A percentile compares a stretch with the other conserved stretches of the same genome.
Conservation (phyloP, 129 eudicot species). For the Dittrichia graveolens region DNA sequence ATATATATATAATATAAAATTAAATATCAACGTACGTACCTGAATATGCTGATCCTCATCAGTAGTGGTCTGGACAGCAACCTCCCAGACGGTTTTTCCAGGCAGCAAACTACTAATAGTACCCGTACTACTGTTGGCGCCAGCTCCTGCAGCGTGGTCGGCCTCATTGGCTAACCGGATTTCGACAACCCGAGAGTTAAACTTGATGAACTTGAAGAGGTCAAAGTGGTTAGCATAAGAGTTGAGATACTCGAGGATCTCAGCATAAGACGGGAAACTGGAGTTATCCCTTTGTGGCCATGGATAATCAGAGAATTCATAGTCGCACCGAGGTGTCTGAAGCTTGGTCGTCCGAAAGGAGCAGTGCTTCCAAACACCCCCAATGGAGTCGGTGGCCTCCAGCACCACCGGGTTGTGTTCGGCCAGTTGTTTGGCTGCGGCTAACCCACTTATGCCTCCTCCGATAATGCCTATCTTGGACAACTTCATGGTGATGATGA, state of each 20-base stretch:
- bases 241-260: conserved; percentile 70
- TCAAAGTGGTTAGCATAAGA: conserved; percentile 80
- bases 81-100: conserved; percentile 77
- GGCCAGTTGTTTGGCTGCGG: conserved; percentile 89
- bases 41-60: conserved; percentile 38
- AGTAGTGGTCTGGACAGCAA: conserved; percentile 63
- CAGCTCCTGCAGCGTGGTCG: not conserved
- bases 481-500: conserved; percentile 28
- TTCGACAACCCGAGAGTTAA: conserved; percentile 81
- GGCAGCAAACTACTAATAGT: not conserved
- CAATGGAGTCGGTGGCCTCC: conserved; percentile 79
- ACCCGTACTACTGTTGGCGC: too few relatives aligned
- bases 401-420: conserved; percentile 72
- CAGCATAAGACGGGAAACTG: conserved; percentile 65
- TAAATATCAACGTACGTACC: conserved; percentile 29
- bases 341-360: conserved; percentile 76
- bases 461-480: conserved; percentile 89
- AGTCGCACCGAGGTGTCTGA: conserved; percentile 97
- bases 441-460: conserved; percentile 93
- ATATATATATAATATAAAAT: not conserved
- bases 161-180: conserved; percentile 53
- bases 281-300: conserved; percentile 80
- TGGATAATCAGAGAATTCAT: conserved; percentile 92
- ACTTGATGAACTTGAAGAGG: conserved; percentile 63
- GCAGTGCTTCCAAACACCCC: conserved; percentile 92